These are phyloP conservation scores for Parmelia sp. DNA, from an alignment of 495 filamentous ascomycete genomes.

Conservation along the genomic window DNA sequence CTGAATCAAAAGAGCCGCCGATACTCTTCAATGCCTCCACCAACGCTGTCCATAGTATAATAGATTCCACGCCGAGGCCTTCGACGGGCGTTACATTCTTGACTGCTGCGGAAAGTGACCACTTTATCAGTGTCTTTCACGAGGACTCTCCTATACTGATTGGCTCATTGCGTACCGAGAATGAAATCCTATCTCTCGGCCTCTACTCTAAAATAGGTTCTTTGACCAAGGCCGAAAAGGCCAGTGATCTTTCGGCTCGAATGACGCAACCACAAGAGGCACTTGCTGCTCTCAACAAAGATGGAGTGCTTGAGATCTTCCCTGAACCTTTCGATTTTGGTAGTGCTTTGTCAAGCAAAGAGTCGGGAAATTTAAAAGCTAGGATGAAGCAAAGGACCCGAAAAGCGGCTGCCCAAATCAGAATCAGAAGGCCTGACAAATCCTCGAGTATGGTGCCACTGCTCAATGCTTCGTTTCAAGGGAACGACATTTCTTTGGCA, in stretches of 20 bases:
- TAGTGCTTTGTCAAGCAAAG: conserved; percentile 27
- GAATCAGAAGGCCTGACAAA: conserved; percentile 44
- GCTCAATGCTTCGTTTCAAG: conserved; percentile 44
- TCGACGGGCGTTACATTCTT: conserved; percentile 35
- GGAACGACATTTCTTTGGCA: conserved; percentile 43
- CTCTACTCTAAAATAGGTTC: conserved; percentile 27
- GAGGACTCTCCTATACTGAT: conserved; percentile 38
- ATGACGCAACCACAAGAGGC: conserved; percentile 22
- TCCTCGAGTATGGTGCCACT: conserved; percentile 40
- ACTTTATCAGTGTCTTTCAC: conserved; percentile 52
- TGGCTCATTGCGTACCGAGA: conserved; percentile 48
- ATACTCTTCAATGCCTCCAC: conserved; percentile 48
- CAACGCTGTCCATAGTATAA: conserved; percentile 46
- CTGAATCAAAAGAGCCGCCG: conserved; percentile 38
- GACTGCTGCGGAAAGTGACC: conserved; percentile 47
- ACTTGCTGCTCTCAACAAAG: conserved; percentile 46
- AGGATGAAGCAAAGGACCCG: conserved; percentile 45
- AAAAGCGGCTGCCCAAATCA: conserved; percentile 45
- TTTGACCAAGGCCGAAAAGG: conserved; percentile 5
- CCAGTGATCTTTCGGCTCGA: conserved; percentile 14
- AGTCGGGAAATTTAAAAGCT: conserved; percentile 38
- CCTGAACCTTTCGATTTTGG: conserved; percentile 45
- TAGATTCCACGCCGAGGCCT: conserved; percentile 37
- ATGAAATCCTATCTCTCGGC: conserved; percentile 41
- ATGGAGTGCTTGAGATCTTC: conserved; percentile 54